phyloP scores from a whole-genome alignment of 2,329 filamentous ascomycete genomes.

The Cadophora malorum region DNA sequence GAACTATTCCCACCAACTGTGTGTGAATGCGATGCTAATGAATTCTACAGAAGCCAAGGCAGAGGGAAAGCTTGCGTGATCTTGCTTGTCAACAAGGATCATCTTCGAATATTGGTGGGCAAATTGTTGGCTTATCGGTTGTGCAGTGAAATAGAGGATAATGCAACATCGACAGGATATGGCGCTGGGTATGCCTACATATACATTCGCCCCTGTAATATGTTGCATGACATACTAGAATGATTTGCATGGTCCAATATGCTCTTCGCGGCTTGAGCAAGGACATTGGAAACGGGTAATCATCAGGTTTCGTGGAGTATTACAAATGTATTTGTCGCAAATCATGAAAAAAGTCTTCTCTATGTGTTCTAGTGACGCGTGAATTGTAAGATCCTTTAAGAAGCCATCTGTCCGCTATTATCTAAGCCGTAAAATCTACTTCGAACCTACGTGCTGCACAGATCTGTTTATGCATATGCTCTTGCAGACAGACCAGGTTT shows the following conservation, averaged over 20 bases:
- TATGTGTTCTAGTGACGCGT: neutral
- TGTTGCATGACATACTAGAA: conserved; percentile 27
- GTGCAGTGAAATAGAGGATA: conserved; percentile 10
- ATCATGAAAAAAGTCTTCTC: neutral
- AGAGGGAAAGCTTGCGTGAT: conserved; percentile 67
- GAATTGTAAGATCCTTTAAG: neutral
- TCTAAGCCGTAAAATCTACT: neutral
- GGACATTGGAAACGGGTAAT: conserved; percentile 19
- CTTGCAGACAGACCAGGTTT: neutral
- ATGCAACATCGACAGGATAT: conserved; percentile 17
- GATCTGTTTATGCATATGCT: neutral
- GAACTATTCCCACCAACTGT: conserved; percentile 28
- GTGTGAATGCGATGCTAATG: conserved; percentile 41
- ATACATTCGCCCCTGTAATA: conserved; percentile 20
- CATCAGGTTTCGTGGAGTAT: conserved; percentile 19
- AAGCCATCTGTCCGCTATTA: neutral
- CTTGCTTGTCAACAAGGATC: neutral
- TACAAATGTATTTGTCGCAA: conserved; percentile 24
- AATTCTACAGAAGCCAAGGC: conserved; percentile 67
- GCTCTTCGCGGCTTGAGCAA: conserved; percentile 12
- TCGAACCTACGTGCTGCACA: neutral
- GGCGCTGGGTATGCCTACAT: conserved; percentile 18
- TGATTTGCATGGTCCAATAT: conserved; percentile 26
- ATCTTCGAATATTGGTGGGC: conserved; percentile 1
- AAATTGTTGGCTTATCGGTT: conserved; percentile 8